Percentiles rank a stretch among this genome's conserved stretches.
Conservation (phyloP, 208 protist species). For the Trypanosomatidae sp. region DNA sequence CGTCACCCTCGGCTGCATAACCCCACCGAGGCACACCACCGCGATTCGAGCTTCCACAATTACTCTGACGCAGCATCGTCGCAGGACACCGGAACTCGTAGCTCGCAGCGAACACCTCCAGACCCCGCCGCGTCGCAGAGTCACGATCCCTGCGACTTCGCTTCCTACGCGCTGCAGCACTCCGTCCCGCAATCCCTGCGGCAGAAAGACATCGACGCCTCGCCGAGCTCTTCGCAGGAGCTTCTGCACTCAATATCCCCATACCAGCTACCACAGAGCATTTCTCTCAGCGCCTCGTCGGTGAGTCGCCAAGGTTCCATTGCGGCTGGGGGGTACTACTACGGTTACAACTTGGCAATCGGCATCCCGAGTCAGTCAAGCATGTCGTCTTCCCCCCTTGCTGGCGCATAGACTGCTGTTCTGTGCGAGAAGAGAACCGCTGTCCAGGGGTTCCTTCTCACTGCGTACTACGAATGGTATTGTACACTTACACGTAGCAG, state of each 20-base stretch:
- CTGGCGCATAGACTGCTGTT: not conserved
- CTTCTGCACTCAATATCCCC: slow-evolving; percentile 9
- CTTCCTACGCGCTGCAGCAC: slow-evolving; percentile 20
- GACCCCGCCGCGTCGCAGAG: slow-evolving; percentile 8
- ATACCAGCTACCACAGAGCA: slow-evolving; percentile 4
- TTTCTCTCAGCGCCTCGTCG: slow-evolving; percentile 4
- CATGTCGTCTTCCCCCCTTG: not conserved
- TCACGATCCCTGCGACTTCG: slow-evolving; percentile 24
- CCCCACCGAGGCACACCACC: slow-evolving; percentile 1
- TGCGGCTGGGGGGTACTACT: slow-evolving; percentile 26
- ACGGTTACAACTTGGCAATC: slow-evolving; percentile 31
- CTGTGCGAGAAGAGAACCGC: not conserved
- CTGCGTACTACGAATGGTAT: not conserved
- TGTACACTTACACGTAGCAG: not conserved
- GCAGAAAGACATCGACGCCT: slow-evolving; percentile 8
- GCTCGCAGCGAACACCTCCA: not conserved
- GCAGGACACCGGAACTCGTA: not conserved
- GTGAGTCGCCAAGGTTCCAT: slow-evolving; percentile 10
- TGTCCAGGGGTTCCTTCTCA: not conserved
- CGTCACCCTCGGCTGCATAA: not conserved
- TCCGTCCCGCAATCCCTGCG: slow-evolving; percentile 17
- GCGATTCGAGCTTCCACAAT: slow-evolving; percentile 29
- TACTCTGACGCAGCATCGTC: slow-evolving; percentile 17
- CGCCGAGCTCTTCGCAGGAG: slow-evolving; percentile 3
- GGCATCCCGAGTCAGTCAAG: slow-evolving; percentile 18